Evolutionary conservation across 495 filamentous ascomycete species (phyloP).

Genomic region (Apodospora peruviana): DNA sequence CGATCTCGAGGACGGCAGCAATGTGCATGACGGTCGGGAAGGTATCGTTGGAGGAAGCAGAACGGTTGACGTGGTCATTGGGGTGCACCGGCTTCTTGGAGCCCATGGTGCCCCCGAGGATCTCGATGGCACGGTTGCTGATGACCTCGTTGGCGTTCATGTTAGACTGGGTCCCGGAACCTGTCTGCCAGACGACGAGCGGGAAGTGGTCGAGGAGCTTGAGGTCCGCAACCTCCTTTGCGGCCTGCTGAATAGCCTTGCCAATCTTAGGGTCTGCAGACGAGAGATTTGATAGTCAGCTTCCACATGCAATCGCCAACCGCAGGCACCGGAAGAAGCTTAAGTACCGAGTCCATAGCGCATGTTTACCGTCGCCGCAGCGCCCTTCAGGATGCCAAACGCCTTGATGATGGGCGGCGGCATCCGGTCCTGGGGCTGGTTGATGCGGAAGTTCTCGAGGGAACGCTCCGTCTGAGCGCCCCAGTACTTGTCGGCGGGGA

Average conservation of each 20-base stretch:
- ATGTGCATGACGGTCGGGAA: conserved; percentile 99
- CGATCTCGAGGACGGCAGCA: conserved; percentile 89
- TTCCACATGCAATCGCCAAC: conserved; percentile 12
- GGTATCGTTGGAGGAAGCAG: conserved; percentile 96
- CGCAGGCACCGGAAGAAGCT: conserved; percentile 4
- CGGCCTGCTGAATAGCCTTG: conserved; percentile 89
- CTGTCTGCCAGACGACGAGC: conserved; percentile 98
- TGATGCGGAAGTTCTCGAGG: conserved; percentile 96
- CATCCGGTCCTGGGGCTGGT: conserved; percentile 98
- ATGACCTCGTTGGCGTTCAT: conserved; percentile 99
- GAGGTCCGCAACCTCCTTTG: conserved; percentile 84
- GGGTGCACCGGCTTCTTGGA: conserved; percentile 97
- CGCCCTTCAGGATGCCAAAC: conserved; percentile 96
- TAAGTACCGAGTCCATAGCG: conserved; percentile 81
- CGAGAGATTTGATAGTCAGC: conserved; percentile 7
- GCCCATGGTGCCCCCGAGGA: conserved; percentile 88
- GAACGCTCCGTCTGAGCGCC: conserved; percentile 98
- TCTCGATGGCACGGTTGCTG: conserved; percentile 98
- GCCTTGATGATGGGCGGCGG: conserved; percentile 85
- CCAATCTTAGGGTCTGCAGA: conserved; percentile 78
- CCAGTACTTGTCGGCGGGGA: conserved; percentile 94
- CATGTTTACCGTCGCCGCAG: conserved; percentile 95
- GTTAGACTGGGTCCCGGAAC: conserved; percentile 97
- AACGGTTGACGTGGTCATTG: conserved; percentile 99
- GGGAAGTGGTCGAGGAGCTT: conserved; percentile 98